Conservation (phyloP, 73 alveolate genomes). For the Strombidium stylifer region DNA sequence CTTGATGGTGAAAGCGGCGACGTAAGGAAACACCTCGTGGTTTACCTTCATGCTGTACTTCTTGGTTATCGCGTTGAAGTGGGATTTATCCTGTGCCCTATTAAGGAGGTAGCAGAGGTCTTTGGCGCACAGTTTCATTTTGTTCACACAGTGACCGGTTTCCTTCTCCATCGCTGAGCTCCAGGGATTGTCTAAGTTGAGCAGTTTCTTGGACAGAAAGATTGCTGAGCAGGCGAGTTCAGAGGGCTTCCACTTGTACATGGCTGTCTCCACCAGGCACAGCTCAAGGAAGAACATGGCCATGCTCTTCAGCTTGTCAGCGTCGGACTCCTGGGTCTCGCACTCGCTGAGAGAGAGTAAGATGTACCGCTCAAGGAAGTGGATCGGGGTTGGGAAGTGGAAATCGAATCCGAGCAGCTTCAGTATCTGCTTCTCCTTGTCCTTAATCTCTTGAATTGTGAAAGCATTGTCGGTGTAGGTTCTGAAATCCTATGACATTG, state of each 20-base stretch:
- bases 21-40: too few relatives aligned
- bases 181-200: constrained; percentile 15
- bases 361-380: constrained; percentile 66
- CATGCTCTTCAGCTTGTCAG: neutral
- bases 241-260: constrained; percentile 53
- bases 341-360: constrained; percentile 3
- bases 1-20: too few relatives aligned
- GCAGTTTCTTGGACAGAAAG: constrained; percentile 18
- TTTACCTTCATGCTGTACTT: too few relatives aligned
- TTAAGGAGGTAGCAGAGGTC: constrained; percentile 1
- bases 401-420: constrained; percentile 63
- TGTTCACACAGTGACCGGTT: neutral
- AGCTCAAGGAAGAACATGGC: constrained; percentile 60
- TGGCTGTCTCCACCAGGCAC: constrained; percentile 41
- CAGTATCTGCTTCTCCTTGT: constrained; percentile 72
- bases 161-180: neutral
- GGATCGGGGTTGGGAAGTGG: constrained; percentile 49
- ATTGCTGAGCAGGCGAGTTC: constrained; percentile 49
- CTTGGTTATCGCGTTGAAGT: neutral
- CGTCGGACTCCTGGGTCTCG: too few relatives aligned
- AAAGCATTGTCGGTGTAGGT: constrained; percentile 83
- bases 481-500: constrained; percentile 72
- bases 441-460: constrained; percentile 63
- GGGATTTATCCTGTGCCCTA: neutral
- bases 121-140: constrained; percentile 12